Evolutionary conservation across 1,139 yeast species (phyloP), one percentile per base, ranked within the genome.

Genomic region (Zygoascus hellenicus): DNA sequence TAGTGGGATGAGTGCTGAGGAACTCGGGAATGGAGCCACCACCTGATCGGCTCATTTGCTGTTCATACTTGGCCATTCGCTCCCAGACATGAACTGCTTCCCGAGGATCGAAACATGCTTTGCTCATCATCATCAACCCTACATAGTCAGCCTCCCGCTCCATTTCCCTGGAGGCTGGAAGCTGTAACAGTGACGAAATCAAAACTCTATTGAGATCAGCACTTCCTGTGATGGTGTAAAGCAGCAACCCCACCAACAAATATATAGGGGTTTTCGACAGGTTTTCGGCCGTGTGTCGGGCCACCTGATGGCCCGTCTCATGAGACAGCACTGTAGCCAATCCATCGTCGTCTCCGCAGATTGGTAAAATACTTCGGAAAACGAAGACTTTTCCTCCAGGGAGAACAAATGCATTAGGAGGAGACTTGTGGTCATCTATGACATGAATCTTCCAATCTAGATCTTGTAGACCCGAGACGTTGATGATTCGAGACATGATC

Each of bases 361-460:
- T 78, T 1, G 88, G 85, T 46, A 92, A 65, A 45, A 94, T 87
- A 15, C 87, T 80, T 43, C 83, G 75, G 59, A 87, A 87, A 15
- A 92, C 88, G 66, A 92, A 92, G 39, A 94, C 95, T 65, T 90
- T 90, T 10, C 98, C 98, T 51, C 94, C 92, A 17, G 97, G 97
- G 45, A 92, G 71, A 26, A 92, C 96, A 66, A 94, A 92, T 1
- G 98, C 98, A 66, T 92, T 92, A 1, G 98, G 97, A 3, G 96
- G 86, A 14, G 72, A 69, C 9, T 63, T 67, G 5, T 83, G 81
- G 57, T 83, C 86, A 53, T 82, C 75, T 40, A 92, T 79, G 26
- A 94, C 86, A 64, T 88, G 89, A 34, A 92, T 79, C 55, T 78
- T 71, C 98, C 98, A 92, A 41, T 84, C 72, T 22, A 79, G 63